Evolutionary conservation across 1,284 basidiomycete species (phyloP).

Genomic region (Fomes fomentarius): DNA sequence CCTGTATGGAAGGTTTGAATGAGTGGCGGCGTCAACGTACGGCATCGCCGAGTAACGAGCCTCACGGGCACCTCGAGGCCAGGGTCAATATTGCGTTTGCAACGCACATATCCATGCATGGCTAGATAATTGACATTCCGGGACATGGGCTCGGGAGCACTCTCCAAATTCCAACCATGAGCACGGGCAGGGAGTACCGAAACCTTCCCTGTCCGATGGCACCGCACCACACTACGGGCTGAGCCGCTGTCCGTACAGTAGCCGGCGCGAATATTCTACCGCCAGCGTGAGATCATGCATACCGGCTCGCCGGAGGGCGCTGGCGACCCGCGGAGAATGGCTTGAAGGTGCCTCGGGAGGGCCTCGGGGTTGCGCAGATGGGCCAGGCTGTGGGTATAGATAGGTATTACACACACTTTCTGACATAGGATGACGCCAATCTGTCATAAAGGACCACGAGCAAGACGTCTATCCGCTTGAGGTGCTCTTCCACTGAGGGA

Average conservation of each 20-base stretch:
- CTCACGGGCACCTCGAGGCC: slow-evolving; percentile 5
- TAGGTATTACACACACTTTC: slow-evolving; percentile 16
- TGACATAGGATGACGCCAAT: slow-evolving; percentile 14
- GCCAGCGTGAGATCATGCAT: slow-evolving; percentile 7
- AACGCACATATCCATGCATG: not conserved
- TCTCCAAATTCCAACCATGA: no score
- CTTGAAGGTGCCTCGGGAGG: no score
- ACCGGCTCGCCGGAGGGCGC: slow-evolving; percentile 10
- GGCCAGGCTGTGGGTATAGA: slow-evolving; percentile 15
- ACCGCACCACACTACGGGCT: slow-evolving; percentile 11
- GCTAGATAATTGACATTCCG: slow-evolving; percentile 5
- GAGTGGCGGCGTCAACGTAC: slow-evolving; percentile 2
- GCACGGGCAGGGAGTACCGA: slow-evolving; percentile 4
- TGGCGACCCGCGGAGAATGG: slow-evolving; percentile 13
- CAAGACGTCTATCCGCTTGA: slow-evolving; percentile 10
- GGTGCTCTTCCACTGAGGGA: slow-evolving; percentile 28
- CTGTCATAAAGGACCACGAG: not conserved
- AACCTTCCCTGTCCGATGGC: not conserved
- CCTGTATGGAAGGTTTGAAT: slow-evolving; percentile 9
- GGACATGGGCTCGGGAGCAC: slow-evolving; percentile 1
- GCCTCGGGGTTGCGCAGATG: slow-evolving; percentile 4
- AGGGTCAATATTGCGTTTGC: not conserved
- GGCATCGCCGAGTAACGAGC: slow-evolving; percentile 1
- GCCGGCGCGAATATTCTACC: not conserved
- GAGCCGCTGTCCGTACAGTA: not conserved